A percentile compares a stretch with the other conserved stretches of the same genome.
phyloP scores from a whole-genome alignment of 352 stramenopile genomes.

The Globisporangium abappressorium region DNA sequence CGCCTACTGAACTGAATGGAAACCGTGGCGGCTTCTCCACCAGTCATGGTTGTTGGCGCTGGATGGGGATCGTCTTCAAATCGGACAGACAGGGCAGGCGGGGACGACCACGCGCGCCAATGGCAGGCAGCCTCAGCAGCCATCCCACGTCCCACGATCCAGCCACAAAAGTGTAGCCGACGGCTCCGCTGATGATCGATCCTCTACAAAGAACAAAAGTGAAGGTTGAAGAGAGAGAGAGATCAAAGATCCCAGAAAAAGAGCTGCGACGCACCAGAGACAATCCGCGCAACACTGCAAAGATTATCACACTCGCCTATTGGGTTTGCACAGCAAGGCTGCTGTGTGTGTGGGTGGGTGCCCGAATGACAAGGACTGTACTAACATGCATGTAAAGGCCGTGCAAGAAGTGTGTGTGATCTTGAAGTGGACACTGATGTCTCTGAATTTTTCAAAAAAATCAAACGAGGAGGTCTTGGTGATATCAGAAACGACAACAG shows the following conservation, averaged over 20 bases:
- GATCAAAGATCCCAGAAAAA: not conserved
- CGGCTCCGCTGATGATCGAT: not conserved
- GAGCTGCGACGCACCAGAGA: not conserved
- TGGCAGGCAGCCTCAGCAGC: not conserved
- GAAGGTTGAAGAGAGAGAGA: not conserved
- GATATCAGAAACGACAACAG: not conserved
- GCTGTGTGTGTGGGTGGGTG: not conserved
- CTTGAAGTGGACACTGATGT: not conserved
- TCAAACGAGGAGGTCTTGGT: not conserved
- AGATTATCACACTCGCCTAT: not conserved
- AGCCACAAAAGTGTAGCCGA: not conserved
- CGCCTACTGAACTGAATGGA: not conserved
- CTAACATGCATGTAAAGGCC: not conserved
- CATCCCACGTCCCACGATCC: not conserved
- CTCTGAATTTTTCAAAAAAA: not conserved
- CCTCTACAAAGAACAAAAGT: not conserved
- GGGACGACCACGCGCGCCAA: no score
- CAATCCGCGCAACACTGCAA: not conserved
- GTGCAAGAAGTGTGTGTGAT: not conserved
- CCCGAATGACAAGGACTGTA: not conserved
- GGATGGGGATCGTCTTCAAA: not conserved
- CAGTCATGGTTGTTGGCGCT: not conserved
- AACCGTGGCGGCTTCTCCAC: not conserved
- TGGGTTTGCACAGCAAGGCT: not conserved
- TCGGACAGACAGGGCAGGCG: not conserved